Base-by-base conservation (phyloP, 164 flowering plant genomes). In the Malania oleifera region DNA sequence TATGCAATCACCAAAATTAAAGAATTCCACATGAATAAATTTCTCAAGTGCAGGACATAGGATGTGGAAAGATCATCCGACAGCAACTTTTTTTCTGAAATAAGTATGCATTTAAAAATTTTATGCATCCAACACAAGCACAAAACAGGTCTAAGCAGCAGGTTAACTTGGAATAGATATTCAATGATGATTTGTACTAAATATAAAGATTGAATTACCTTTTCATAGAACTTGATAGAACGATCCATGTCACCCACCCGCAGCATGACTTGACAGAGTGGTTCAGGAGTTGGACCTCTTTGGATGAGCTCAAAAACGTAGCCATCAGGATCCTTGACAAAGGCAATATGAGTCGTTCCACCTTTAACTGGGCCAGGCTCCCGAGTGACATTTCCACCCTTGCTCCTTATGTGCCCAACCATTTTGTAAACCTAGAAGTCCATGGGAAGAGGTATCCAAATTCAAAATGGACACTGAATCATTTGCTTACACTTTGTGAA, bases 331-430 rank as follows among this genome's bases (percentile, higher is more conserved):
- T 95, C 97, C 80, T 85, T 80, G 57, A 80, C 91, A 74, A 93
- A 93, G 46, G 99, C 99, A 69, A 93, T 86, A 57, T 77, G 74
- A 47, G 82, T 23, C 8, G 66, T 47, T 53, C 97, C 96, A 58
- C 99, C 96, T 76, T 90, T 83, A 48, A 90, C 96, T 17, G 95
- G 92, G 54, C 96, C 96, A 53, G 99, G 96, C 75, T 93, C 97
- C 57, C 96, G 76, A 3, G 96, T 84, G 55, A 93, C 41, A 56
- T 66, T 81, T 4, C 99, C 99, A 61, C 97, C 99, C 75, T 82
- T 85, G 59, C 89, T 82, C 46, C 81, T 74, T 29, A 83, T 69
- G 56, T 72, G 61, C 60, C 88, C 97, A 57, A 85, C 97, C 71
- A 91, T 20, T 66, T 93, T 90, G 73, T 85, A 80, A 46, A 93